Evolutionary conservation across 331 rosid species (phyloP).

Genomic region (Dryas integrifolia): DNA sequence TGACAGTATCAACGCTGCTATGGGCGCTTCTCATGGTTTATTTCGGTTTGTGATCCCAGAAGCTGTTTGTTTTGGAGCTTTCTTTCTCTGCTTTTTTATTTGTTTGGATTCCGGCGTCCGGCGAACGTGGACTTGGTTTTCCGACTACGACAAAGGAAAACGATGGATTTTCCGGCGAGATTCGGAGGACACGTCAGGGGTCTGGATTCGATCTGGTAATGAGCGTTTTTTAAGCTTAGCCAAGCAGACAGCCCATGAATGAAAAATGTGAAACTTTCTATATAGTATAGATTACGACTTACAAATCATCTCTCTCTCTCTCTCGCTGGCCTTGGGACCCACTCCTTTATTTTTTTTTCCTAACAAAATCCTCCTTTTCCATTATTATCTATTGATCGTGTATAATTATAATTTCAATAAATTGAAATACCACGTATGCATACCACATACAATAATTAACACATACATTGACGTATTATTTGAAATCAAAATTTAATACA

Average conservation of each 20-base stretch:
- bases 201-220: constrained; percentile 28
- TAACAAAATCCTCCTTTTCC: neutral
- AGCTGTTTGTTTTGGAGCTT: neutral
- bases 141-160: constrained; percentile 11
- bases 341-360: constrained; percentile 13
- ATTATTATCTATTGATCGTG: too few species aligned
- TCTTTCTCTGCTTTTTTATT: neutral
- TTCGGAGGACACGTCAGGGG: constrained; percentile 14
- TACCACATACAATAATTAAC: too few species aligned
- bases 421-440: too few species aligned
- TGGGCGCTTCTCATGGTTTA: constrained; percentile 52
- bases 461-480: too few species aligned
- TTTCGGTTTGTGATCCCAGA: constrained; percentile 3
- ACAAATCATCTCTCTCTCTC: neutral
- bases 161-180: constrained; percentile 28
- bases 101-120: neutral
- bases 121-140: neutral
- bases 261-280: constrained; percentile 3
- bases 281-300: neutral
- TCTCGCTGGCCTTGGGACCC: constrained; percentile 34
- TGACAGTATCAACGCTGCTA: constrained; percentile 77
- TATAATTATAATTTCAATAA: too few species aligned
- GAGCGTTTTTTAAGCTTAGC: neutral
- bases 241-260: neutral
- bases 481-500: too few species aligned